These are phyloP conservation scores for Jacaranda copaia DNA, from an alignment of 257 asterid species.

Conservation along the genomic window DNA sequence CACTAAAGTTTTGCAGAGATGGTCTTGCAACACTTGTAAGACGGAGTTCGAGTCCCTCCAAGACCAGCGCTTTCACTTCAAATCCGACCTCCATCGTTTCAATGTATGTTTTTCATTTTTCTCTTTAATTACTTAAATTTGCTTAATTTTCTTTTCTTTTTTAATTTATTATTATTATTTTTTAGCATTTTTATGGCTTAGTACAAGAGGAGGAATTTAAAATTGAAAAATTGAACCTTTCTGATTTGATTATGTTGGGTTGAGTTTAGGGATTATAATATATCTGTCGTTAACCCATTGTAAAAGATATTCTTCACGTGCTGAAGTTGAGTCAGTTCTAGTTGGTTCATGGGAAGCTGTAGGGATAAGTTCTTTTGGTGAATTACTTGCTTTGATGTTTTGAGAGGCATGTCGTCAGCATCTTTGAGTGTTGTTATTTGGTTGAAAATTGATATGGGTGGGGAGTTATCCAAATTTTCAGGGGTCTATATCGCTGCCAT, in stretches of 20 bases:
- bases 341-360: neutral
- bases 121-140: neutral
- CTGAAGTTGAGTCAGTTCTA: neutral
- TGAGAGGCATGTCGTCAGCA: neutral
- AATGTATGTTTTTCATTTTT: constrained; percentile 53
- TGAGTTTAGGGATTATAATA: constrained; percentile 7
- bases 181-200: neutral
- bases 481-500: neutral
- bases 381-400: neutral
- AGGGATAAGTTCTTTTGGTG: neutral
- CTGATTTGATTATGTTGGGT: constrained; percentile 10
- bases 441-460: neutral
- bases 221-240: neutral
- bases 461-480: neutral
- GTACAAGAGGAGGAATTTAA: neutral
- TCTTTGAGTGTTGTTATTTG: constrained; percentile 8
- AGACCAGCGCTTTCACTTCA: constrained; percentile 92
- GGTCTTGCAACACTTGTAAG: constrained; percentile 94
- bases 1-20: constrained; percentile 60
- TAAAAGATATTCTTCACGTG: neutral
- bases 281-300: constrained; percentile 5
- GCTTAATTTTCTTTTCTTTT: neutral
- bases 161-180: too few species aligned
- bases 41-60: constrained; percentile 89
- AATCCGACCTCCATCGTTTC: constrained; percentile 93